These are phyloP conservation scores for Potentilla sterilis DNA, from an alignment of 306 rosid genomes.

Conservation along the genomic window DNA sequence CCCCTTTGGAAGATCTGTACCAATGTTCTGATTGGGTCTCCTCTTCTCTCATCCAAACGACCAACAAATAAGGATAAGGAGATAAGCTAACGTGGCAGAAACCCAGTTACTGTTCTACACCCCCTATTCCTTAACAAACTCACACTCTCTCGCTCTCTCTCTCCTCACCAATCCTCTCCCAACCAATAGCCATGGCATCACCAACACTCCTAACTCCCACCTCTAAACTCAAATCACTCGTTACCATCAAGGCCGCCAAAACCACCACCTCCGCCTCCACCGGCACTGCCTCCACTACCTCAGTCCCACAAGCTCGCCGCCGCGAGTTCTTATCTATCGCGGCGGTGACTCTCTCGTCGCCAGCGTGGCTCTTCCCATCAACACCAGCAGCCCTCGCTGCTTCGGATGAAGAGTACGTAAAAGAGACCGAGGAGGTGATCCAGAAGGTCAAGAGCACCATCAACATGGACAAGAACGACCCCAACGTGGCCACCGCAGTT, in stretches of 20 bases:
- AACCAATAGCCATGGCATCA: conserved; percentile 59
- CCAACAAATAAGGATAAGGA: conserved; percentile 64
- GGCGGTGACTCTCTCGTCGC: conserved; percentile 31
- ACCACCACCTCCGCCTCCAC: conserved; percentile 9
- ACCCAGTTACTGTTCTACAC: conserved; percentile 30
- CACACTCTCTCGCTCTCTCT: not conserved
- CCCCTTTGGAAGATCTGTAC: conserved; percentile 32
- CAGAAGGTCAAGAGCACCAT: conserved; percentile 69
- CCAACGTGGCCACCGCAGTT: conserved; percentile 68
- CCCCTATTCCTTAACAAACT: conserved; percentile 21
- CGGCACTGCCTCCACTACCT: not conserved
- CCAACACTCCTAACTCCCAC: conserved; percentile 81
- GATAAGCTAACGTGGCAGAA: conserved; percentile 90
- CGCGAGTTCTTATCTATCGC: conserved; percentile 65
- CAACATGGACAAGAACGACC: conserved; percentile 68
- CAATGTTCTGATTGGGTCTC: conserved; percentile 45
- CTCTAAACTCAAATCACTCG: conserved; percentile 58
- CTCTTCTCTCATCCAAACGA: conserved; percentile 54
- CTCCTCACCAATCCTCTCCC: conserved; percentile 2
- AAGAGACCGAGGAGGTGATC: conserved; percentile 74
- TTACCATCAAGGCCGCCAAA: conserved; percentile 51
- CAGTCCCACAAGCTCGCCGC: conserved; percentile 36
- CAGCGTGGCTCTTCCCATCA: conserved; percentile 36
- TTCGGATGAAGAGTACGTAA: conserved; percentile 75
- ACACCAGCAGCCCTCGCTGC: conserved; percentile 51